These are phyloP conservation scores for Trichoderma orchidacearum DNA, from an alignment of 495 filamentous ascomycete genomes.

Conservation along the genomic window DNA sequence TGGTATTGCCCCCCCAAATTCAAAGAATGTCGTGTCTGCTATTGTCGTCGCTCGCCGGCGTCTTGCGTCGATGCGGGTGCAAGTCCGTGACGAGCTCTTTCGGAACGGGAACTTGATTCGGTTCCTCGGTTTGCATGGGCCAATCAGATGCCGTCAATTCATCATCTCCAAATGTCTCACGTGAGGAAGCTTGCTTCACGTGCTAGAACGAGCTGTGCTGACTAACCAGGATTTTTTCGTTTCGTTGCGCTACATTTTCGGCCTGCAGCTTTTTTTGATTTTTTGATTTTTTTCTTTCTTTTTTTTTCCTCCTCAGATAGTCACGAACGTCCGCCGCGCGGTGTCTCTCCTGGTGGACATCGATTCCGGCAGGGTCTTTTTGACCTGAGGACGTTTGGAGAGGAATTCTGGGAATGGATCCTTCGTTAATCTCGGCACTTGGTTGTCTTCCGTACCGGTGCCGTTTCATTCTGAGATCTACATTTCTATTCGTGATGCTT, in stretches of 20 bases:
- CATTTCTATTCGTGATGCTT: neutral
- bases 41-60: conserved; percentile 10
- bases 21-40: neutral
- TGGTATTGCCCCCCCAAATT: neutral
- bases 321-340: conserved; percentile 3
- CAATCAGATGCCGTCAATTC: conserved; percentile 4
- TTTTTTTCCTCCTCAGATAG: conserved; percentile 4
- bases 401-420: conserved; percentile 1
- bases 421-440: conserved; percentile 5
- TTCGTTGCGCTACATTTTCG: neutral
- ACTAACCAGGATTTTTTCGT: neutral
- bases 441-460: neutral
- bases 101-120: conserved; percentile 8
- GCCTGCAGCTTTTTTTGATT: neutral
- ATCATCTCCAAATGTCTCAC: neutral
- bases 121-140: conserved; percentile 5
- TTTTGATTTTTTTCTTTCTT: conserved; percentile 1
- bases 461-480: conserved; percentile 7
- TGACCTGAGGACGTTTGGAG: neutral
- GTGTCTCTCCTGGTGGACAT: neutral
- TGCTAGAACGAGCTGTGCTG: neutral
- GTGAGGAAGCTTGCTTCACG: neutral
- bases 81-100: conserved; percentile 7
- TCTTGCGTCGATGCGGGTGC: too few species aligned
- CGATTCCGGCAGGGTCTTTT: neutral